Base-by-base conservation (phyloP, 1,139 yeast species). In the Candida sp. region DNA sequence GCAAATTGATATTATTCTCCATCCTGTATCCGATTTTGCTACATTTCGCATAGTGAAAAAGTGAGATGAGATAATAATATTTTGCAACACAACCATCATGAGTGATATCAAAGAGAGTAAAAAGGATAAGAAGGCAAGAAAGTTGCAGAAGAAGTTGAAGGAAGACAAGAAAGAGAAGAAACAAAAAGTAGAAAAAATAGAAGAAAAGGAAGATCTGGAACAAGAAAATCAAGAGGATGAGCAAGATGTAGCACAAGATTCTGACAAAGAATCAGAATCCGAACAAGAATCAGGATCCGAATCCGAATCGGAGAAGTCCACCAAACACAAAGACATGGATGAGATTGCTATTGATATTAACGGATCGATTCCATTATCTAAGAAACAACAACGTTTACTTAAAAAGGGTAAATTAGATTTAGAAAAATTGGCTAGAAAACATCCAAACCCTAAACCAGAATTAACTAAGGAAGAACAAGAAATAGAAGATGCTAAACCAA, bases 381-480 rank as follows among this genome's bases (percentile, higher is more conserved):
- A 88, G 65, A 93, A 93, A 60, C 97, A 93, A 65, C 84, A 85
- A 56, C 87, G 99, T 69, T 71, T 85, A 53, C 69, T 87, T 54
- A 91, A 95, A 64, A 86, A 86, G 59, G 93, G 93, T 33, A 85
- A 86, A 58, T 68, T 82, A 43, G 78, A 84, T 42, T 55, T 80
- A 39, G 83, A 77, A 35, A 82, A 80, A 54, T 57, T 83, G 35
- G 79, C 78, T 44, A 67, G 69, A 44, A 78, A 81, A 54, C 61
- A 72, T 53, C 76, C 78, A 50, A 58, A 69, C 39, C 70, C 80
- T 25, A 73, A 70, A 47, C 62, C 65, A 12, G 69, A 60, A 33
- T 51, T 51, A 21, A 59, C 64, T 9, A 61, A 60, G 27, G 69
- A 62, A 42, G 61, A 61, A 43, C 60, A 59, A 33, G 60, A 51